Conservation (phyloP, 345 rosid species). For the Psidium guajava region DNA sequence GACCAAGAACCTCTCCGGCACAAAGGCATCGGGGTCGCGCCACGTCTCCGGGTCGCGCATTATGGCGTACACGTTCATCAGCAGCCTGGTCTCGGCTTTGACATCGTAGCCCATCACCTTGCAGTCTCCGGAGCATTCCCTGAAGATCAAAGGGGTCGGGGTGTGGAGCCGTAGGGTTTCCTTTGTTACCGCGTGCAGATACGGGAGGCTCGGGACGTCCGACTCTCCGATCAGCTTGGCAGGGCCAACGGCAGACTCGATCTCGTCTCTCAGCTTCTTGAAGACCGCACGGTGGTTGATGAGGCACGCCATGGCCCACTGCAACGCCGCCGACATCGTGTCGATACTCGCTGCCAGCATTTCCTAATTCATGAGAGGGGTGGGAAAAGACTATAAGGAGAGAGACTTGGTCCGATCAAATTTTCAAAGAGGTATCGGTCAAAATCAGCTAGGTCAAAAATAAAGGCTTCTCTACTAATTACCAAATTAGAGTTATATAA, state of each 20-base stretch:
- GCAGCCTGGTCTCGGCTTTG: conserved; percentile 26
- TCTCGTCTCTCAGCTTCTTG: conserved; percentile 27
- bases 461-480: background rate
- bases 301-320: conserved; percentile 49
- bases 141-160: conserved; percentile 36
- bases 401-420: background rate
- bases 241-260: conserved; percentile 15
- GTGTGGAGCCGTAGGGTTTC: conserved; percentile 42
- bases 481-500: background rate
- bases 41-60: conserved; percentile 38
- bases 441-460: background rate
- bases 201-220: conserved; percentile 30
- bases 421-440: background rate
- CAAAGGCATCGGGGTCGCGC: conserved; percentile 24
- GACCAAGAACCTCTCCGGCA: conserved; percentile 39
- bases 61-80: conserved; percentile 29
- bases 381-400: background rate
- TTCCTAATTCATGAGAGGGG: conserved; percentile 6
- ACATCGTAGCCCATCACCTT: conserved; percentile 15
- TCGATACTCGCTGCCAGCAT: conserved; percentile 36
- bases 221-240: conserved; percentile 26
- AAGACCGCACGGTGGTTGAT: conserved; percentile 22
- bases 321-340: conserved; percentile 33
- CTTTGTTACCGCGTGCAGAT: conserved; percentile 26
- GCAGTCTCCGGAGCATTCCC: conserved; percentile 40